Evolutionary conservation across 345 rosid species (phyloP).

Genomic region (Heritiera fomes): DNA sequence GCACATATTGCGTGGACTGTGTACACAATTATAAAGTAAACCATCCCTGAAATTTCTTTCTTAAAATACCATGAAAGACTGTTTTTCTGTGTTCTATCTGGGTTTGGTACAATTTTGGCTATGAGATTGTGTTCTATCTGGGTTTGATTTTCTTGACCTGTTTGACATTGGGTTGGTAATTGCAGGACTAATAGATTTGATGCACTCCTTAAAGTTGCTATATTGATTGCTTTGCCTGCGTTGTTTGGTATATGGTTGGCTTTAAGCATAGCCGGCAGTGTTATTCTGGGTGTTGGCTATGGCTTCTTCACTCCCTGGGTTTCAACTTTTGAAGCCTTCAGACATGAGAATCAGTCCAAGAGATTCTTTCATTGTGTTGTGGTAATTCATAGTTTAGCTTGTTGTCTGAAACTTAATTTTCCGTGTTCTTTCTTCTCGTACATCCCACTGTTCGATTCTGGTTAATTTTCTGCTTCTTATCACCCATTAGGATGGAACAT

Average conservation of each 20-base stretch:
- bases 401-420: neutral
- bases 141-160: neutral
- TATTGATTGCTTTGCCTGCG: constrained; percentile 58
- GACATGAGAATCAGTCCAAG: constrained; percentile 56
- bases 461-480: neutral
- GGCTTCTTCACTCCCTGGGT: constrained; percentile 87
- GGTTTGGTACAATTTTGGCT: neutral
- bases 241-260: constrained; percentile 71
- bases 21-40: constrained; percentile 60
- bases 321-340: constrained; percentile 82
- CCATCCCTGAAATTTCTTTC: neutral
- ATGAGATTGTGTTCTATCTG: neutral
- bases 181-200: constrained; percentile 63
- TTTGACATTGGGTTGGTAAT: constrained; percentile 1
- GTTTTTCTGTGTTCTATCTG: neutral
- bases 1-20: constrained; percentile 72
- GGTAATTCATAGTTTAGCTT: constrained; percentile 36
- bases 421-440: neutral
- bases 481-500: constrained; percentile 71
- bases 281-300: constrained; percentile 70
- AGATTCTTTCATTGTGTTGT: constrained; percentile 64
- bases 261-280: constrained; percentile 66
- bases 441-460: constrained; percentile 1
- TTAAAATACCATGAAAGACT: neutral
- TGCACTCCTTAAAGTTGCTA: constrained; percentile 61